These are phyloP conservation scores for Pythium brachiatum DNA, from an alignment of 352 stramenopile species.

Conservation along the genomic window DNA sequence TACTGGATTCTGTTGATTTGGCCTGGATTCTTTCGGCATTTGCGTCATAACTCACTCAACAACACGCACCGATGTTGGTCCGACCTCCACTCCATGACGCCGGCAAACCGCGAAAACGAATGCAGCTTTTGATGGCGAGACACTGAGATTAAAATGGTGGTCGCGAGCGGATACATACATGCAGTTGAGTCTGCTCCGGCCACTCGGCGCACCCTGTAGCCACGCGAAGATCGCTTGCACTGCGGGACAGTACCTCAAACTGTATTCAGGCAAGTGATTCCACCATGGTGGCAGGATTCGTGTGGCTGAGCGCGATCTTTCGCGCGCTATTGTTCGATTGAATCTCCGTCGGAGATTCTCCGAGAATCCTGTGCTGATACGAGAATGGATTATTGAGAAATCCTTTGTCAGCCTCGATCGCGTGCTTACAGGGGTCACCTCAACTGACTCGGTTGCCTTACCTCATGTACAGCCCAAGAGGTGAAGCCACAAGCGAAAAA, in stretches of 20 bases:
- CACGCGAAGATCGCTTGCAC: neutral
- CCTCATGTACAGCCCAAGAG: neutral
- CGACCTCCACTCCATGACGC: neutral
- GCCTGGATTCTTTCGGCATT: too few species aligned
- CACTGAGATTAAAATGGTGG: neutral
- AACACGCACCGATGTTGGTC: neutral
- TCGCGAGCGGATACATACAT: too few species aligned
- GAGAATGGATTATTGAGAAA: constrained; percentile 1
- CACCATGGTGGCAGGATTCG: neutral
- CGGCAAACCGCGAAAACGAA: neutral
- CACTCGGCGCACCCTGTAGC: neutral
- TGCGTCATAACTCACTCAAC: too few species aligned
- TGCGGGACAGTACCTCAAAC: neutral
- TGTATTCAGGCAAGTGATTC: neutral
- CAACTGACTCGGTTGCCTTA: neutral
- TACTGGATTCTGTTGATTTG: too few species aligned
- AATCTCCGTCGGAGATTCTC: too few species aligned
- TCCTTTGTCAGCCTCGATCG: neutral
- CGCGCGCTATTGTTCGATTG: neutral
- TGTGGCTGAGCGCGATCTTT: neutral
- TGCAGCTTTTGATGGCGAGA: neutral
- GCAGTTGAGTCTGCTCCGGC: neutral
- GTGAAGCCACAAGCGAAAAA: neutral
- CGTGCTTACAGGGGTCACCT: too few species aligned
- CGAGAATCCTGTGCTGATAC: neutral